Evolutionary conservation across 1,284 basidiomycete genomes (phyloP).

Genomic region (Porodaedalea pini): DNA sequence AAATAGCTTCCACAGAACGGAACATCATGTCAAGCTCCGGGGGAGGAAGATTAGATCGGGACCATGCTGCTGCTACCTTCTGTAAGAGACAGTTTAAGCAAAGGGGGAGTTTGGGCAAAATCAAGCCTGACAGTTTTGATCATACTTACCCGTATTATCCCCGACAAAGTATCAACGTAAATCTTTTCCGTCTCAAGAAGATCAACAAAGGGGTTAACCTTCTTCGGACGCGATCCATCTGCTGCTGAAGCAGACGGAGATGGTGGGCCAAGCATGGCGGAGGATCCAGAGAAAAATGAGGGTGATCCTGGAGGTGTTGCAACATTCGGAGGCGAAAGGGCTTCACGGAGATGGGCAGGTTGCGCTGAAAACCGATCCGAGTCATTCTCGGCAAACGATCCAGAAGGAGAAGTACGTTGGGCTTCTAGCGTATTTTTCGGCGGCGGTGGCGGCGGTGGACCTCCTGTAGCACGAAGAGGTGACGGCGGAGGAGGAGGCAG

Average conservation of each 20-base stretch:
- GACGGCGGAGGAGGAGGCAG: slow-evolving; percentile 35
- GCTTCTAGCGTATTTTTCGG: slow-evolving; percentile 32
- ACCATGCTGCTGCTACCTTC: slow-evolving; percentile 98
- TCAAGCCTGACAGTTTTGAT: slow-evolving; percentile 11
- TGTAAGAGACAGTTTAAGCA: slow-evolving; percentile 33
- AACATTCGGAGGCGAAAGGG: neutral
- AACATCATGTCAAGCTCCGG: slow-evolving; percentile 92
- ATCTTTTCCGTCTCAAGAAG: slow-evolving; percentile 91
- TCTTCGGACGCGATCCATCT: slow-evolving; percentile 43
- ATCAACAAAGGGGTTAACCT: slow-evolving; percentile 83
- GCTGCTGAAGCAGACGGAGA: slow-evolving; percentile 35
- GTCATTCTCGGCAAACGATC: slow-evolving; percentile 11
- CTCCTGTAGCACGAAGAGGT: slow-evolving; percentile 22
- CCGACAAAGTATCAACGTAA: slow-evolving; percentile 90
- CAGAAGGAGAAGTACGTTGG: neutral
- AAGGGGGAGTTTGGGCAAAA: slow-evolving; percentile 2
- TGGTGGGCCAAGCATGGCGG: slow-evolving; percentile 22
- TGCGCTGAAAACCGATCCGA: slow-evolving; percentile 3
- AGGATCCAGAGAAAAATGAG: slow-evolving; percentile 1
- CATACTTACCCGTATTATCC: slow-evolving; percentile 82
- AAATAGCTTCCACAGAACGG: slow-evolving; percentile 86
- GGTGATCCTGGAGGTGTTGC: slow-evolving; percentile 11
- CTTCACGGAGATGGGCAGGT: neutral
- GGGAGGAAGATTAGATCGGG: slow-evolving; percentile 89
- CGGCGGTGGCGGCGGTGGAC: slow-evolving; percentile 33